These are phyloP conservation scores for Limonium bicolor DNA, from an alignment of 148 eudicot genomes.

Conservation along the genomic window DNA sequence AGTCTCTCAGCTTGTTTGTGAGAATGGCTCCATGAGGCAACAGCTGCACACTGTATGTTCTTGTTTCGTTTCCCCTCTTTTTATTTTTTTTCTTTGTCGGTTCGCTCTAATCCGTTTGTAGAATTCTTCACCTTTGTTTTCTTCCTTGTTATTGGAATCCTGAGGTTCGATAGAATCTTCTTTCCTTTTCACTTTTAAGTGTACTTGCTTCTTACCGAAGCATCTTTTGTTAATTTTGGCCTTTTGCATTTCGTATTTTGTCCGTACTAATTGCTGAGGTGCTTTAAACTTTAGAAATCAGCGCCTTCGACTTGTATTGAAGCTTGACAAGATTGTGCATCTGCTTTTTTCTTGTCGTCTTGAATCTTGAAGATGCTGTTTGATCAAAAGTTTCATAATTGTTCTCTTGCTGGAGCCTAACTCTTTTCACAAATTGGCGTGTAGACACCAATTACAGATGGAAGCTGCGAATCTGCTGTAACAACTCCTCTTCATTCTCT, in stretches of 20 bases:
- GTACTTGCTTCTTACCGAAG: background rate
- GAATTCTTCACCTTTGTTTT: background rate
- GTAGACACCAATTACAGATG: slow-evolving; percentile 60
- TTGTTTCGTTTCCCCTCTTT: background rate
- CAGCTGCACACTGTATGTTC: slow-evolving; percentile 67
- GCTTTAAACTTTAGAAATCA: too few species aligned
- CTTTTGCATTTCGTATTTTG: background rate
- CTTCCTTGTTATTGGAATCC: background rate
- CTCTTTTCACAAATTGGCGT: background rate
- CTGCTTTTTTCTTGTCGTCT: background rate
- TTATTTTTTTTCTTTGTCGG: background rate
- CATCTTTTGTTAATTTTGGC: background rate
- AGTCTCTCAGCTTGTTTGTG: slow-evolving; percentile 81
- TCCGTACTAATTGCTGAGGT: background rate
- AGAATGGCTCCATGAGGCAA: slow-evolving; percentile 91
- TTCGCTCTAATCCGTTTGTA: background rate
- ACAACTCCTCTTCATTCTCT: slow-evolving; percentile 54
- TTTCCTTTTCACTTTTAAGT: background rate
- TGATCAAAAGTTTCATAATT: background rate
- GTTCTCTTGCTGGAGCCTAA: background rate
- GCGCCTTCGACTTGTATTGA: too few species aligned
- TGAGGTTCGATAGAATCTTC: background rate
- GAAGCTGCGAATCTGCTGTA: slow-evolving; percentile 65
- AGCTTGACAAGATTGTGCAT: too few species aligned
- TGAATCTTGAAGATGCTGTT: background rate